Evolutionary conservation across 352 stramenopile species (phyloP), one percentile per base, ranked within the genome.

Genomic region (Chrysophaeum taylorii): DNA sequence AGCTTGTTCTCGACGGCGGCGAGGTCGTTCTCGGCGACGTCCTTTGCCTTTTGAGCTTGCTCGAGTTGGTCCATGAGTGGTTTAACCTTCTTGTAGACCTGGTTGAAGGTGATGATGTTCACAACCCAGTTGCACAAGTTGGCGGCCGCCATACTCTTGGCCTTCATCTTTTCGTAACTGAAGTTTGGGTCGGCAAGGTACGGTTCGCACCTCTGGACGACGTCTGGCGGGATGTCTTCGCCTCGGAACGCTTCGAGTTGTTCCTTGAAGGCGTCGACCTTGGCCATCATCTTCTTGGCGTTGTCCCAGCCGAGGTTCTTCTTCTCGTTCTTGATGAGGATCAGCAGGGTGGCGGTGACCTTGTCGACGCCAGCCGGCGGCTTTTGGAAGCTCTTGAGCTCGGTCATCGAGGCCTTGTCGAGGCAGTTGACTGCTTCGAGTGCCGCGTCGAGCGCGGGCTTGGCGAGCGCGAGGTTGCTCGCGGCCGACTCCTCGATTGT

Each of bases 281-380:
- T 95, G 0, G 89, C 89, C 89, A 96, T 96, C 89, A 96, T 95
- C 73, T 94, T 96, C 81, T 94, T 96, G 15, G 89, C 89, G 70
- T 93, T 95, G 42, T 96, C 90, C 89, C 89, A 96, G 48, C 84
- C 89, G 53, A 96, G 92, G 71, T 94, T 93, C 67, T 92, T 92
- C 39, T 89, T 94, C 75, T 95, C 89, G 48, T 89, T 85, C 77
- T 94, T 94, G n/a, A 96, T 53, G 78, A 96, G 87, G 76, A 96
- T 94, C 0, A 96, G 75, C 37, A 95, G 79, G 0, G 87, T 87
- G 7, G 85, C 85, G 0, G 89, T 94, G 9, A 95, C 89, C 63
- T 93, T 93, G 37, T 92, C 88, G 0, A 94, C 87, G 18, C 88
- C 88, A 0, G 85, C 77, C 0, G 88, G 88, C 5, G 88, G 86